Base-by-base conservation (phyloP, 2,329 filamentous ascomycete species). In the Achaetomium macrosporum region DNA sequence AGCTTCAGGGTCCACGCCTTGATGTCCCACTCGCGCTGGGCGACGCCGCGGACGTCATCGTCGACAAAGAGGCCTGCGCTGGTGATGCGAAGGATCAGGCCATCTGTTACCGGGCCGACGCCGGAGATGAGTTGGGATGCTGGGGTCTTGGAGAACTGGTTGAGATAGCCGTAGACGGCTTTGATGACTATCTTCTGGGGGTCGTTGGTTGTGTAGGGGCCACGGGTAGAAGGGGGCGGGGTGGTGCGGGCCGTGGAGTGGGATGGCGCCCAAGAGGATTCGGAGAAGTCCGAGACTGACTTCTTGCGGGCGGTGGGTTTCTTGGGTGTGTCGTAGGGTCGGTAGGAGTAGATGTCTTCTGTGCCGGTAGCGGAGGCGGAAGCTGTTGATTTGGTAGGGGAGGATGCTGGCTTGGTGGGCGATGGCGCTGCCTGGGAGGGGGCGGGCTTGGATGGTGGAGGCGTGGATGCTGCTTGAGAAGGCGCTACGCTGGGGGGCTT, bases 1-100 rank as follows among this genome's bases (percentile, higher is more conserved):
- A 87, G 75, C 73, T 95, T 96, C 71, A 99, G 81, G 41, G 90
- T 96, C 93, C 93, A 97, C 25, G 92, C 91, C 71, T 97, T 97
- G 66, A 97, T 84, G 68, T 99, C 93, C 93, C 93, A 99, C 72
- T 99, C 93, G 55, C 93, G 84, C 71, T 97, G 90, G n/a, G 89
- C 85, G 15, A 96, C 89, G 57, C 84, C 84, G 42, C 91, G 84
- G 48, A 96, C 82, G 68, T 97, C 93, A 68, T 99, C 93, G 68
- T 99, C 93, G 65, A 99, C 93, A 71, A 97, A 97, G 50, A 97
- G 78, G 16, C 93, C 93, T 68, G 96, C 92, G 1, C 90, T 95
- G 11, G 89, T 92, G 65, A 97, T 93, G 47, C 88, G 87, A 56
- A 99, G 78, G 56, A 97, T 88, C 42, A 99, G 77, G 0, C 93